These are phyloP conservation scores for Lindgomyces ingoldianus DNA, from an alignment of 495 filamentous ascomycete species.

Conservation along the genomic window DNA sequence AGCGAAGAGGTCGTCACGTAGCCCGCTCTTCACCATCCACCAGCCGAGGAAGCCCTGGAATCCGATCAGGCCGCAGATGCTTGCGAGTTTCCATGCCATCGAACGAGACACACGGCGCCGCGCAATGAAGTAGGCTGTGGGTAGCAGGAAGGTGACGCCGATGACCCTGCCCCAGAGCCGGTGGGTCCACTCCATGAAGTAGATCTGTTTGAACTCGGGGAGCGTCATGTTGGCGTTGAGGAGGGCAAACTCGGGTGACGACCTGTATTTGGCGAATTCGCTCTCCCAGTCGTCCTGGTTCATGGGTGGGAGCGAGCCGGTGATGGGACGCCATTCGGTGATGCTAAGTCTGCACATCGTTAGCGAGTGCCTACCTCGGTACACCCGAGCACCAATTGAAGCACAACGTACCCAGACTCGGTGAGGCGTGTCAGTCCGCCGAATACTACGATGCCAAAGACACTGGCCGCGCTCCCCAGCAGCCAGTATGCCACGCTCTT, in stretches of 20 bases:
- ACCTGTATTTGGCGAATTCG: slow-evolving; percentile 87
- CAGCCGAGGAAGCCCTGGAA: slow-evolving; percentile 95
- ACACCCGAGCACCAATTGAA: not conserved
- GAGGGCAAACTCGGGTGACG: slow-evolving; percentile 85
- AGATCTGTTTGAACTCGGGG: slow-evolving; percentile 94
- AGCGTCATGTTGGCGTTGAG: slow-evolving; percentile 90
- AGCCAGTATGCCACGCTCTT: slow-evolving; percentile 89
- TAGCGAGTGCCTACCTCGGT: slow-evolving; percentile 21
- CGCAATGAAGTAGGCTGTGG: slow-evolving; percentile 83
- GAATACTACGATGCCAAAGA: slow-evolving; percentile 96
- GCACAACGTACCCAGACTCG: slow-evolving; percentile 77
- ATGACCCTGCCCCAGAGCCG: slow-evolving; percentile 93
- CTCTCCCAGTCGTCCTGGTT: slow-evolving; percentile 77
- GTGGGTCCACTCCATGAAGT: slow-evolving; percentile 99
- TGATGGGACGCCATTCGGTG: slow-evolving; percentile 98
- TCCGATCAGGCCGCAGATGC: slow-evolving; percentile 85
- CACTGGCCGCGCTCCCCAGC: slow-evolving; percentile 82
- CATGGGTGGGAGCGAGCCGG: slow-evolving; percentile 85
- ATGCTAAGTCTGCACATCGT: slow-evolving; percentile 74
- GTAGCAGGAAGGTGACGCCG: slow-evolving; percentile 83
- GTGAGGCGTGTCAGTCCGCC: slow-evolving; percentile 91
- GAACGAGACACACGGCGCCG: slow-evolving; percentile 73
- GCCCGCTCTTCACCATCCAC: slow-evolving; percentile 98
- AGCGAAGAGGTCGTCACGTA: slow-evolving; percentile 92
- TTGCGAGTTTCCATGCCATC: slow-evolving; percentile 75